Evolutionary conservation across 768 basidiomycete genomes (phyloP), one percentile per base, ranked within the genome.

Genomic region (Filobasidium floriforme): DNA sequence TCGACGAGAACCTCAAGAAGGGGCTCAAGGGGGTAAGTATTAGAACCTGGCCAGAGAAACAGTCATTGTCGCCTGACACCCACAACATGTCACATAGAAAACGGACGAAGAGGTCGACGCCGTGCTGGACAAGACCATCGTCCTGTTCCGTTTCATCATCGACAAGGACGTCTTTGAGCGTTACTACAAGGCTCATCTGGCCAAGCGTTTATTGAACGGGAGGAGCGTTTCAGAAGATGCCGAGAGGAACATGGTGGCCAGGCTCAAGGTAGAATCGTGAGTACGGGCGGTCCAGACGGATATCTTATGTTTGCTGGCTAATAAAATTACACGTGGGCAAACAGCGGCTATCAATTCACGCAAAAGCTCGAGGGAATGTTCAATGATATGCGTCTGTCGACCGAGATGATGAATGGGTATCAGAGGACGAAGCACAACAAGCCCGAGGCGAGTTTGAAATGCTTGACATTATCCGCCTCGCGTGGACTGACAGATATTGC

Each of bases 341-440:
- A 32, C 32, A 77, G 89, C 73, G 94, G 94, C 7, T 88, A 87
- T 72, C 91, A 94, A 75, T 99, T 98, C 79, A 98, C 96, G 0
- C 91, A 94, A 79, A 93, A 93, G 77, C 82, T 98, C 73, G 93
- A 99, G 78, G 93, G 93, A 66, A 99, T 99, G 94, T 96, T 99
- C 85, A 84, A 90, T 70, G 94, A 98, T 75, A 92, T 99, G 86
- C 89, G 86, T 73, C 77, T 93, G 32, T 94, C 91, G 6, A 79
- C 81, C 22, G 96, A 99, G 64, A 86, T 86, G 18, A 89, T 88
- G 83, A 81, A 84, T 41, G 85, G 84, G 5, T 99, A 92, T 76
- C 84, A 84, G 84, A 75, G 77, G 15, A 76, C 24, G 24, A 32
- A 80, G 75, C 78, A 92, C 29, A 81, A 82, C 55, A 84, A 82